A percentile compares a stretch with the other conserved stretches of the same genome.
Conservation (phyloP, 768 basidiomycete species). For the Strobilomyces confusus region DNA sequence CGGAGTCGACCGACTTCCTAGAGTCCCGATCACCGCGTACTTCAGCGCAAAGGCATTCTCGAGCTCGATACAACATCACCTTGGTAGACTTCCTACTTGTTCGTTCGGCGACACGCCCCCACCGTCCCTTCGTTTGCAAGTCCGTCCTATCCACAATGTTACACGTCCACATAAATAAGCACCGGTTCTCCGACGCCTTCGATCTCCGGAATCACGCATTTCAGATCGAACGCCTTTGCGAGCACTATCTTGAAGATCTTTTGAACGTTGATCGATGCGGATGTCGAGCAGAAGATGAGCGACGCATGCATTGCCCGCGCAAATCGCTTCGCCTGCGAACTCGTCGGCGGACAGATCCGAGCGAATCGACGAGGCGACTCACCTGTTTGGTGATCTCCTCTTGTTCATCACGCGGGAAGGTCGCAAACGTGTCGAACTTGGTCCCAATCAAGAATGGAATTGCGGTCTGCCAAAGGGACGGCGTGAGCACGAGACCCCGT, state of each 20-base stretch:
- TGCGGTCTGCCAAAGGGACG: slow-evolving; percentile 65
- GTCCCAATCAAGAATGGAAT: slow-evolving; percentile 99
- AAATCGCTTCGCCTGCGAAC: slow-evolving; percentile 85
- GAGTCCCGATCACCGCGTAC: slow-evolving; percentile 7
- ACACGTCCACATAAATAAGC: slow-evolving; percentile 81
- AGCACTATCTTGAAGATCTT: slow-evolving; percentile 99
- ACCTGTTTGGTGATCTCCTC: slow-evolving; percentile 99
- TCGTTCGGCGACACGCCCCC: slow-evolving; percentile 16
- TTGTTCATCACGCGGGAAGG: slow-evolving; percentile 95
- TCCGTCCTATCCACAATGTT: slow-evolving; percentile 29
- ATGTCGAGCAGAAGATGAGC: slow-evolving; percentile 98
- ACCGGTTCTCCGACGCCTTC: slow-evolving; percentile 96
- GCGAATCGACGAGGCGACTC: slow-evolving; percentile 16
- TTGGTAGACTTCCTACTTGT: slow-evolving; percentile 15
- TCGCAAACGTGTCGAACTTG: slow-evolving; percentile 96
- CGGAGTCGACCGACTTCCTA: slow-evolving; percentile 17
- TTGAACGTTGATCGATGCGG: slow-evolving; percentile 98
- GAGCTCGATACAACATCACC: slow-evolving; percentile 28
- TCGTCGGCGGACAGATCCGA: slow-evolving; percentile 5
- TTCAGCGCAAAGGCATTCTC: slow-evolving; percentile 19
- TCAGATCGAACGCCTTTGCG: slow-evolving; percentile 96
- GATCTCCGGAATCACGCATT: slow-evolving; percentile 98
- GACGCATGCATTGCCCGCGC: slow-evolving; percentile 99
- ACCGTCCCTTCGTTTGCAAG: slow-evolving; percentile 14
- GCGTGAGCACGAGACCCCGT: too few relatives aligned